Evolutionary conservation across 75 land plant species (phyloP), one percentile per base, ranked within the genome.

Genomic region (Adiantum capillusveneris): DNA sequence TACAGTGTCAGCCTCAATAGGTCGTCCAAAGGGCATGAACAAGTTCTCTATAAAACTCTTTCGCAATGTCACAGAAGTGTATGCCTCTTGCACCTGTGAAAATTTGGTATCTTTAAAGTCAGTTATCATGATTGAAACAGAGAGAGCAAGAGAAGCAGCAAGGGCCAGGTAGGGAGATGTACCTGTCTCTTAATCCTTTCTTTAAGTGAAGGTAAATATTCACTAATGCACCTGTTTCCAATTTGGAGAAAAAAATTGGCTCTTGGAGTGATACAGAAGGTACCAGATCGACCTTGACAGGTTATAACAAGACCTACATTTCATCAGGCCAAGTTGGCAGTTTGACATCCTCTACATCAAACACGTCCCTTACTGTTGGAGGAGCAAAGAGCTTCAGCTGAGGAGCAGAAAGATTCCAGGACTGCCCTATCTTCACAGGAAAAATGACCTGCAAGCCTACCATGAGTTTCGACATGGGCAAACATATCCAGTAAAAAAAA

Each of bases 1-100:
- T 54, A 92, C 98, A 39, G 84, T 75, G 49, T 93, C 98, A 65
- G 90, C 89, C 66, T 93, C 98, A 20, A 93, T 30, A n/a, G 90
- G 98, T 34, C 85, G 75, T 60, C 98, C 98, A 68, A 93, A 81
- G 7, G 69, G 25, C 24, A 75, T 76, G 18, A 65, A 77, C 59
- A 93, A 75, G 58, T 82, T 86, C 68, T 85, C 94, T 53, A 93
- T 81, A 63, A 93, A 88, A 31, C 59, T 65, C 57, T 84, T 81
- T 65, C 98, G 81, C 28, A 70, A 60, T 46, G 70, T 78, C 53
- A 85, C 56, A 1, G 83, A 70, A 31, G 77, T 45, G 39, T 68
- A 68, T 48, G 95, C 93, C 44, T 88, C 95, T 24, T 63, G 34
- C 45, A 88, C 63, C 98, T 93, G 71, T 20, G 43, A 65, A 22